phyloP scores from a whole-genome alignment of 2,329 filamentous ascomycete species.

The Metarhizium sp. region DNA sequence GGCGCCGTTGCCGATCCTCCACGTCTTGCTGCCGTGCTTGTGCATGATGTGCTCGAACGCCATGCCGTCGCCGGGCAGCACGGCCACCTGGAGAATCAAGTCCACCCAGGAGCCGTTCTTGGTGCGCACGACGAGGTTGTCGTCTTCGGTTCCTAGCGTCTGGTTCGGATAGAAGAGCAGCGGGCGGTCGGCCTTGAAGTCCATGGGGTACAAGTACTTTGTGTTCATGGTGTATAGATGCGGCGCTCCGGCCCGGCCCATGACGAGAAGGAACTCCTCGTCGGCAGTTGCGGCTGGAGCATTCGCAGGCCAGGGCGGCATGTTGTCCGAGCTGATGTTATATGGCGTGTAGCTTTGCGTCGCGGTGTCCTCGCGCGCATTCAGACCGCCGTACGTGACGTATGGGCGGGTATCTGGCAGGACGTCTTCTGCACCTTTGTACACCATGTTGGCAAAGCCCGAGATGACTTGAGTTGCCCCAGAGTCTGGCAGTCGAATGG shows the following conservation, averaged over 20 bases:
- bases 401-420: neutral
- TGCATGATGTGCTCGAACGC: slow-evolving; percentile 22
- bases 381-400: neutral
- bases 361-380: neutral
- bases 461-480: slow-evolving; percentile 13
- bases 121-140: slow-evolving; percentile 6
- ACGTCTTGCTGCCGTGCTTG: slow-evolving; percentile 38
- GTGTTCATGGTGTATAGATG: slow-evolving; percentile 4
- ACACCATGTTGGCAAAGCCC: neutral
- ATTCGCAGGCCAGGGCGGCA: slow-evolving; percentile 2
- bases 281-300: neutral
- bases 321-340: neutral
- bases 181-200: slow-evolving; percentile 3
- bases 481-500: slow-evolving; percentile 17
- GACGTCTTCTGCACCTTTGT: neutral
- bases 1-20: slow-evolving; percentile 28
- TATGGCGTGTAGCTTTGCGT: neutral
- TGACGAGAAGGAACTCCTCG: neutral
- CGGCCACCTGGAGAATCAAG: slow-evolving; percentile 15
- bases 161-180: slow-evolving; percentile 4
- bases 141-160: neutral
- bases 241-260: neutral
- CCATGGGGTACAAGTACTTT: slow-evolving; percentile 1
- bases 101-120: slow-evolving; percentile 29
- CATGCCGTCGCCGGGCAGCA: slow-evolving; percentile 10